Evolutionary conservation across 1,284 basidiomycete species (phyloP).

Genomic region (Trichosporon sp.): DNA sequence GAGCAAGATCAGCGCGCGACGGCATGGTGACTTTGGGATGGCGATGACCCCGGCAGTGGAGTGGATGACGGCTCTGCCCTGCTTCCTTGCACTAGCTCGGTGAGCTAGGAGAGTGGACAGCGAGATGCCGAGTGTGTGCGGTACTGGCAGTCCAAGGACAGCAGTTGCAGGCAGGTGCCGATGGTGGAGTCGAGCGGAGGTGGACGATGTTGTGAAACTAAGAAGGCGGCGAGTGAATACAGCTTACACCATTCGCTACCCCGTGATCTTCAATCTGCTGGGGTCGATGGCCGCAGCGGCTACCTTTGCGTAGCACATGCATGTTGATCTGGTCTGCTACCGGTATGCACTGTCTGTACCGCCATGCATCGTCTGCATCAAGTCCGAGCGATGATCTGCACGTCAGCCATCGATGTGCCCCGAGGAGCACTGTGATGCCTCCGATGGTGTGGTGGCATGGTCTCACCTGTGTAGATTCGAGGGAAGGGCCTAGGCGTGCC

Average conservation of each 20-base stretch:
- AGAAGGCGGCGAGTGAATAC: neutral
- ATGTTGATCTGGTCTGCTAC: neutral
- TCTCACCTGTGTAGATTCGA: neutral
- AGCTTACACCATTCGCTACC: slow-evolving; percentile 1
- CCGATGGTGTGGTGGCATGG: neutral
- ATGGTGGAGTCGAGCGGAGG: neutral
- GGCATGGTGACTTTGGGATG: slow-evolving; percentile 20
- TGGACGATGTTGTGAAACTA: slow-evolving; percentile 19
- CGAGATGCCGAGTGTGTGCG: slow-evolving; percentile 15
- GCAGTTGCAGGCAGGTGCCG: slow-evolving; percentile 17
- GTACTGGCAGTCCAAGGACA: slow-evolving; percentile 16
- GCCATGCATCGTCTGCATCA: neutral
- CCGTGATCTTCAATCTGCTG: neutral
- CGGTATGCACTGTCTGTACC: neutral
- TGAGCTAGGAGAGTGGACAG: slow-evolving; percentile 7
- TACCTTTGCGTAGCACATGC: neutral
- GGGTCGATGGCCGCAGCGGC: neutral
- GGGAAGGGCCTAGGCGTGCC: neutral
- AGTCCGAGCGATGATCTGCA: neutral
- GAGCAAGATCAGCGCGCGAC: slow-evolving; percentile 39
- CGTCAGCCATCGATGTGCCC: neutral
- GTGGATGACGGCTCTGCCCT: slow-evolving; percentile 5
- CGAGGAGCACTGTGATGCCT: neutral
- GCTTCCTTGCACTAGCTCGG: slow-evolving; percentile 17
- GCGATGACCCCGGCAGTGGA: neutral